Base-by-base conservation (phyloP, 257 asterid species). In the Solanum ossicruentum region DNA sequence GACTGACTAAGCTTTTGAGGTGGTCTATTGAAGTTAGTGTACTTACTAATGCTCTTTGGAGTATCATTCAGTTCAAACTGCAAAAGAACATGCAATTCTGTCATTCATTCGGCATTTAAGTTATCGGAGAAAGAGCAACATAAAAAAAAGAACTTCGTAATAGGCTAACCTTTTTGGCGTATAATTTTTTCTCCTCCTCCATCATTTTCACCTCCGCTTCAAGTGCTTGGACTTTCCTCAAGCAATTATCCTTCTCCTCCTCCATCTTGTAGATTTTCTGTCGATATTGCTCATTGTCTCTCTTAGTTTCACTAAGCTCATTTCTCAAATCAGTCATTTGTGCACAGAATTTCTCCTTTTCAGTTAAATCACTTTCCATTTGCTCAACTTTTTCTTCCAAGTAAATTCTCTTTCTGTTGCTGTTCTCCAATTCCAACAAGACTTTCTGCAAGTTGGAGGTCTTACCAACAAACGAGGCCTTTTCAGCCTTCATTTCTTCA, bases 241-340 rank as follows among this genome's bases (percentile, higher is more conserved):
- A 85, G 87, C 86, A 88, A 28, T 91, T 92, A 9, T 84, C 87
- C 84, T 88, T 94, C 86, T 93, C 95, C 91, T 91, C 90, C 87
- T 94, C 95, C 20, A 95, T 94, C 58, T 81, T 82, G 81, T 87
- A 85, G 87, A 92, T 86, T 89, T 90, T 92, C 88, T 87, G 91
- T 90, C 88, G 92, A 84, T 89, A 87, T 86, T 88, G 90, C 89
- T 79, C 21, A 54, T 91, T 93, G 58, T 84, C 89, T 86, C 79
- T 90, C 91, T 86, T 91, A 32, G 85, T 67, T 87, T 91, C 94
- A 16, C 54, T 73, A 51, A 93, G 85, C 85, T 91, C 93, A 63
- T 71, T 87, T 81, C 84, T 89, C 82, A 92, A 93, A 45, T 89
- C 92, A 41, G 58, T 88, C 28, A 86, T 85, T 87, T 89, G 88